Evolutionary conservation across 2,329 filamentous ascomycete genomes (phyloP), one percentile per base, ranked within the genome.

Genomic region (Fusarium buxicola): DNA sequence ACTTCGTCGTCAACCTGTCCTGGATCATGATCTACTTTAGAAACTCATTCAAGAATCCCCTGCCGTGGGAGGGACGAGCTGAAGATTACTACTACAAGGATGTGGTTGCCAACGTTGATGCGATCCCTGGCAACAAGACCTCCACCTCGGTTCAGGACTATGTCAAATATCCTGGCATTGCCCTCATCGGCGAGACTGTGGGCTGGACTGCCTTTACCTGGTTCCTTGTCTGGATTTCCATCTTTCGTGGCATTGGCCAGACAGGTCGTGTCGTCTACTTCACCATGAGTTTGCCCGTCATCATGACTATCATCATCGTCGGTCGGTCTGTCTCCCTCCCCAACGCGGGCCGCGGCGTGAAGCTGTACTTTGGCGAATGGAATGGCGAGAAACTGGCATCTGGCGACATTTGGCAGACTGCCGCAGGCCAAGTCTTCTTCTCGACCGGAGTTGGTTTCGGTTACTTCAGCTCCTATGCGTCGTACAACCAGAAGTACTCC

Each of bases 11-110:
- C 57, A 86, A 84, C 48, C 68, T 86, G 16, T 82, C 83, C 1
- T 86, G 84, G 83, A 85, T 86, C 54, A 85, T 86, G 82, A 80
- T 76, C 57, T 86, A 86, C 66, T 86, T 86, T 59, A 80, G 83
- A 6, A 77, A 82, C 58, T 85, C 82, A 3, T 86, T 86, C 66
- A 77, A 72, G 4, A 85, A 77, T 41, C 83, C 84, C 0, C 70
- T 87, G 10, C 84, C 84, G 1, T 87, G 84, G 84, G 76, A 79
- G 21, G 76, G 75, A 18, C 74, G 78, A 3, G 79, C 81, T 16
- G 76, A 83, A 11, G 81, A 83, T 2, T 87, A 86, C 62, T 87
- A 85, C 65, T 76, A 77, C 60, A 50, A 76, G 10, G 76, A 83
- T 34, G 81, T 86, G 1, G 76, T 86, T 8, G 75, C 76, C 12